Conservation (phyloP, 73 alveolate genomes). For the Paramecium sexaurelia region DNA sequence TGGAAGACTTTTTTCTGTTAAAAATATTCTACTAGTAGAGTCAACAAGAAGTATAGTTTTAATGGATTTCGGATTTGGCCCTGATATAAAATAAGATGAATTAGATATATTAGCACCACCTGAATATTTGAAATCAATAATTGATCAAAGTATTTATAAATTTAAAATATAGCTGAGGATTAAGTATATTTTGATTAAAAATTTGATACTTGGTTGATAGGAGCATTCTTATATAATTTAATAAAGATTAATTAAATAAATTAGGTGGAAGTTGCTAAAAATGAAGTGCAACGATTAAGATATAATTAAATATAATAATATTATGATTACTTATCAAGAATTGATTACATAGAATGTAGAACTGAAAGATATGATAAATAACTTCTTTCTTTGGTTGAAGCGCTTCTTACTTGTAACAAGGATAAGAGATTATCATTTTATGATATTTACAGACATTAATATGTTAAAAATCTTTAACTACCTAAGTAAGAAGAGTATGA, state of each 20-base stretch:
- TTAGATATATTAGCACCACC: neutral
- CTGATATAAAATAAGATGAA: neutral
- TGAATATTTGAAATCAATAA: neutral
- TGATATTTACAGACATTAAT: neutral
- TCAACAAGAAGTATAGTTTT: neutral
- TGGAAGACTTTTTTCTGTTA: neutral
- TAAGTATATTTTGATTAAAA: neutral
- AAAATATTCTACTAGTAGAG: neutral
- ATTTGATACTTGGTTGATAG: neutral
- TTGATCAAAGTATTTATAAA: neutral
- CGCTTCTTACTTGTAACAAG: neutral
- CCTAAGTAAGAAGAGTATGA: neutral
- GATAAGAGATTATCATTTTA: neutral
- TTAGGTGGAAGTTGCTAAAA: neutral
- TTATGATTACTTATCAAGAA: neutral
- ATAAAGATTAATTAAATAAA: neutral
- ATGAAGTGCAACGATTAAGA: neutral
- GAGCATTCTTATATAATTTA: neutral
- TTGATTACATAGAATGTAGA: neutral
- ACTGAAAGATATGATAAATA: neutral
- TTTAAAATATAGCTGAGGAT: neutral
- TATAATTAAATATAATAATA: neutral
- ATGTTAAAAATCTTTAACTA: neutral
- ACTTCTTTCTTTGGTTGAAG: neutral
- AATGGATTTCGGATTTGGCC: constrained; percentile 4